phyloP scores from a whole-genome alignment of 805 yeast genomes.

The Cyberlindnera suaveolens region DNA sequence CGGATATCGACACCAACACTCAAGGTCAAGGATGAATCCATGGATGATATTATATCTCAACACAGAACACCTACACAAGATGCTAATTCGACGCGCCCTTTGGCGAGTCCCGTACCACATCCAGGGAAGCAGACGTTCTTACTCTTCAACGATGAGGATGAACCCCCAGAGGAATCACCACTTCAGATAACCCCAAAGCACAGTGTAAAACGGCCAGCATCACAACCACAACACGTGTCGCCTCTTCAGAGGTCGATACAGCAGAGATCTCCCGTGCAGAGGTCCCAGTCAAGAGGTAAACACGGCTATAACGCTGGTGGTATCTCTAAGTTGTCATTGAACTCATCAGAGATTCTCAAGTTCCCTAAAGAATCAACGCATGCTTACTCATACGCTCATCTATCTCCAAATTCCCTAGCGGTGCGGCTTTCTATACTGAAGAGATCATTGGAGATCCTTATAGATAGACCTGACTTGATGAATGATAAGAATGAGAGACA shows the following conservation, averaged over 20 bases:
- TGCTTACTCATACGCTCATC: slow-evolving; percentile 77
- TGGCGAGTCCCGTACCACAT: not conserved
- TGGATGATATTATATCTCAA: too few species aligned
- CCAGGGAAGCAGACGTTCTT: slow-evolving; percentile 8
- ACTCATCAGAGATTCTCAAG: slow-evolving; percentile 40
- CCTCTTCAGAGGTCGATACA: slow-evolving; percentile 3
- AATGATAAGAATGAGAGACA: slow-evolving; percentile 3
- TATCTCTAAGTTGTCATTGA: slow-evolving; percentile 25
- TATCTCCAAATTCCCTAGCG: slow-evolving; percentile 76
- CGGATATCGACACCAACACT: slow-evolving; percentile 3
- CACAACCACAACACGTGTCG: not conserved
- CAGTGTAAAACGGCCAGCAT: too few species aligned
- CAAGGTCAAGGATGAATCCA: too few species aligned
- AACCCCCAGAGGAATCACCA: slow-evolving; percentile 1
- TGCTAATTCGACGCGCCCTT: too few species aligned
- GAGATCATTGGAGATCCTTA: slow-evolving; percentile 66
- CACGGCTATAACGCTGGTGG: slow-evolving; percentile 14
- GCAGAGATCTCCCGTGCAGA: slow-evolving; percentile 2
- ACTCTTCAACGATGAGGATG: slow-evolving; percentile 19
- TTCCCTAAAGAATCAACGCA: slow-evolving; percentile 79
- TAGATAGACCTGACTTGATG: slow-evolving; percentile 28
- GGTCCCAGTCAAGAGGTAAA: slow-evolving; percentile 9
- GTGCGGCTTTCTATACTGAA: slow-evolving; percentile 68
- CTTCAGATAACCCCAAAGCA: not conserved
- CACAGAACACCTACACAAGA: too few species aligned